Percentiles rank a stretch among this genome's conserved stretches.
These are phyloP conservation scores for Coffea humblotiana DNA, from an alignment of 305 asterid species.

Conservation along the genomic window DNA sequence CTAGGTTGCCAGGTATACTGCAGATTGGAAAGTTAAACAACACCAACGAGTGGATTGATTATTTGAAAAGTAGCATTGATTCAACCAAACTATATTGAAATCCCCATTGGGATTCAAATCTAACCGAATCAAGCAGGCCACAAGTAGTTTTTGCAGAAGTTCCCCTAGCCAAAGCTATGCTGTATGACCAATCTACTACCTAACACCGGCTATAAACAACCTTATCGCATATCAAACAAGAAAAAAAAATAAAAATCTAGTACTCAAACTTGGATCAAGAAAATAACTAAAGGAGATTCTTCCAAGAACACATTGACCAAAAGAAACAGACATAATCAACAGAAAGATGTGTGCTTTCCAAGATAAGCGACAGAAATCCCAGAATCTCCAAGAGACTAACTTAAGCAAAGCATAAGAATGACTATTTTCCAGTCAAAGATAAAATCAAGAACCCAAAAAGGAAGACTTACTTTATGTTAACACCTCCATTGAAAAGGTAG, in stretches of 20 bases:
- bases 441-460: background rate
- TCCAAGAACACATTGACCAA: background rate
- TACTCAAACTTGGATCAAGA: background rate
- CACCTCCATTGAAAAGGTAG: slow-evolving; percentile 76
- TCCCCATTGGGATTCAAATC: background rate
- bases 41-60: background rate
- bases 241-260: background rate
- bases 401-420: background rate
- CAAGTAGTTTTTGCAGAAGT: no score
- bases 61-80: no score
- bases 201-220: background rate
- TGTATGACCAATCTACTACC: background rate
- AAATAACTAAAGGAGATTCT: background rate
- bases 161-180: background rate
- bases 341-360: background rate
- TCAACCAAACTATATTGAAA: background rate
- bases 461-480: slow-evolving; percentile 58
- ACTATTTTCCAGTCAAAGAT: no score
- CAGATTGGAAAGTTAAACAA: background rate
- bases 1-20: background rate
- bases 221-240: background rate
- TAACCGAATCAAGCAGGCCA: background rate
- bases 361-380: background rate
- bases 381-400: background rate
- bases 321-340: background rate